Percentiles rank a stretch among this genome's conserved stretches.
Conservation (phyloP, 345 rosid species). For the Heritiera fomes region DNA sequence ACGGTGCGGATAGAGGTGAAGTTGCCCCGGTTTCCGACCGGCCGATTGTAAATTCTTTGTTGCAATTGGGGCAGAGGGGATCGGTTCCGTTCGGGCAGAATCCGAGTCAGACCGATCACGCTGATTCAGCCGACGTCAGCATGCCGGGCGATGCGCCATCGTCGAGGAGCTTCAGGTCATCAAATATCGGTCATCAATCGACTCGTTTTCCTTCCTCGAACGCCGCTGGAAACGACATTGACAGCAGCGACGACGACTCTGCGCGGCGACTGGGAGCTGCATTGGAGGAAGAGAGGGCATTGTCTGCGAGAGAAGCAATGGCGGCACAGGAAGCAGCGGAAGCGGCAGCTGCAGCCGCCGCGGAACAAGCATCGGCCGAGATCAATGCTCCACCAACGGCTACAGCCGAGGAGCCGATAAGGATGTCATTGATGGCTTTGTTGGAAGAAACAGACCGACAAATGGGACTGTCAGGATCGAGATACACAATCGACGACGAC, state of each 20-base stretch:
- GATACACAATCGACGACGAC: constrained; percentile 57
- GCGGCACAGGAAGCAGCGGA: constrained; percentile 74
- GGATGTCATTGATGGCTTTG: constrained; percentile 88
- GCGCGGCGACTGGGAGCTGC: constrained; percentile 41
- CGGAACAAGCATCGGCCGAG: constrained; percentile 26
- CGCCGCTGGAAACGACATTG: constrained; percentile 28
- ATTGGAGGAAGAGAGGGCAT: constrained; percentile 61
- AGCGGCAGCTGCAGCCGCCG: constrained; percentile 50
- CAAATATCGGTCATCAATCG: constrained; percentile 52
- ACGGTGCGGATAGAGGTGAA: constrained; percentile 28
- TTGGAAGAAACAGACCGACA: constrained; percentile 55
- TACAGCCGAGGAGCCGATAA: constrained; percentile 39
- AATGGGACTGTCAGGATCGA: constrained; percentile 39
- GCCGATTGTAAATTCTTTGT: constrained; percentile 15
- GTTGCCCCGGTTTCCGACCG: constrained; percentile 26
- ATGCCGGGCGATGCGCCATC: constrained; percentile 34
- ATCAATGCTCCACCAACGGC: not conserved
- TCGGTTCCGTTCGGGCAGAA: constrained; percentile 36
- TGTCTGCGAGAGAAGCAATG: constrained; percentile 84
- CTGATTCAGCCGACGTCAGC: constrained; percentile 28
- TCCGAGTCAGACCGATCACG: constrained; percentile 27
- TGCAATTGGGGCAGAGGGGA: constrained; percentile 3
- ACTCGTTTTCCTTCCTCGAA: constrained; percentile 21
- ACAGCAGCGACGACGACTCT: constrained; percentile 31
- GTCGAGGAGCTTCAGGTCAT: constrained; percentile 45